A percentile compares a stretch with the other conserved stretches of the same genome.
Conservation (phyloP, 2,329 filamentous ascomycete genomes). For the Colletotrichum viniferum region DNA sequence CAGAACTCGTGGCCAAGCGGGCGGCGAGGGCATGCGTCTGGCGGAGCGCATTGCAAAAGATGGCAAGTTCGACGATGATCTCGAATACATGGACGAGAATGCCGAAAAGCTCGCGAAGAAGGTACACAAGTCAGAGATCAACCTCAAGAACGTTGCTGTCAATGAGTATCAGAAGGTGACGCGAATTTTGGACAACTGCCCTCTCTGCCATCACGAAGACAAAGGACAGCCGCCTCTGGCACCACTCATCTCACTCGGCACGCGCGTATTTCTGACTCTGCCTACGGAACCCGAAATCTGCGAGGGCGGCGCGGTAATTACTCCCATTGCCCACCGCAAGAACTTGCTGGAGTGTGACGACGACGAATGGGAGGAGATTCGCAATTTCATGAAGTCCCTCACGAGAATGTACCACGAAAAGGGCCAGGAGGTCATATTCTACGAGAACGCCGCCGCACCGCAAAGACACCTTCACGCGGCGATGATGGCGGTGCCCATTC, state of each 20-base stretch:
- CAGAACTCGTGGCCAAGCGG: slow-evolving; percentile 76
- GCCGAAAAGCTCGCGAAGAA: slow-evolving; percentile 86
- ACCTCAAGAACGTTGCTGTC: slow-evolving; percentile 86
- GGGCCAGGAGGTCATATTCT: slow-evolving; percentile 91
- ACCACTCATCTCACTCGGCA: slow-evolving; percentile 84
- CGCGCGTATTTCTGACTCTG: slow-evolving; percentile 85
- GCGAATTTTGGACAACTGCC: slow-evolving; percentile 82
- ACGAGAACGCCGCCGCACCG: slow-evolving; percentile 91
- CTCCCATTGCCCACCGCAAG: slow-evolving; percentile 82
- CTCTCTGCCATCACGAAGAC: slow-evolving; percentile 92
- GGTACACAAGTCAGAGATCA: slow-evolving; percentile 85
- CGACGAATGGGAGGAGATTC: slow-evolving; percentile 98
- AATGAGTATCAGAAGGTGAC: slow-evolving; percentile 90
- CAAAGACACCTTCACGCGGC: slow-evolving; percentile 82
- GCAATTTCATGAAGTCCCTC: slow-evolving; percentile 98
- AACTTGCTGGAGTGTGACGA: slow-evolving; percentile 98
- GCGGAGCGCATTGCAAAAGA: slow-evolving; percentile 96
- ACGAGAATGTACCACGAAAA: slow-evolving; percentile 94
- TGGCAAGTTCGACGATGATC: slow-evolving; percentile 84
- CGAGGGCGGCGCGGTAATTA: slow-evolving; percentile 84
- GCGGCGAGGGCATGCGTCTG: slow-evolving; percentile 80
- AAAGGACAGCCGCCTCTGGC: slow-evolving; percentile 74
- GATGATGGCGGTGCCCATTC: slow-evolving; percentile 84
- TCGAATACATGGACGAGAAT: slow-evolving; percentile 98
- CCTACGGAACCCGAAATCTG: slow-evolving; percentile 88